Base-by-base conservation (phyloP, 176 grass and related monocot genomes). In the Oryza coarctata region DNA sequence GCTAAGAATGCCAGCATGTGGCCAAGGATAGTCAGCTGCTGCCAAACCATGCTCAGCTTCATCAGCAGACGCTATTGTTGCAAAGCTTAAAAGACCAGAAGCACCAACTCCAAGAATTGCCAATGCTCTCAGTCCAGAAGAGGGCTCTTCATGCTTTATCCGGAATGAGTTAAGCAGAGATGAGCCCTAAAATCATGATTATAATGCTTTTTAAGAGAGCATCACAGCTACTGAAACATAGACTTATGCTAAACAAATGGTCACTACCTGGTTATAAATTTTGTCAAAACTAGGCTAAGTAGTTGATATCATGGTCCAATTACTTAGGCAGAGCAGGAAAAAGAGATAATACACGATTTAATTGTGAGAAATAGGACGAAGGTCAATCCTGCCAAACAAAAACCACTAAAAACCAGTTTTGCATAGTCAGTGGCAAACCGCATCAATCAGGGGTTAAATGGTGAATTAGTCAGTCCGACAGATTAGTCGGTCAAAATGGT, bases 1-100 rank as follows among this genome's bases (percentile, higher is more conserved):
- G 79, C 96, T 99, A 78, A 99, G 89, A 63, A 99, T 99, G 70
- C 97, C 97, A 57, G 91, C 81, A 81, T 99, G 97, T 35, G 97
- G 97, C 97, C 97, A 99, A 28, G 97, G 97, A 82, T 99, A 99
- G 12, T 74, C 82, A 33, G 91, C 82, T n/a, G 89, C 83, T 18
- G 87, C 80, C 71, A 99, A 82, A 22, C 96, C 93, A 90, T 95
- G 96, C 82, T 95, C 96, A 71, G 93, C 87, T 88, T 99, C 96
- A 87, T 99, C 96, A 75, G 96, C 96, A 81, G 85, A 90, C 45
- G 93, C 91, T 71, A 95, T 74, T 63, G 91, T 91, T 61, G 91
- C 87, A 41, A 95, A 95, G 70, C 90, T 87, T 44, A 99, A 66
- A 69, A 91, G 83, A 68, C 96, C 91, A 47, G 96, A 86, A 78